These are phyloP conservation scores for Marsdenia floribunda DNA, from an alignment of 257 asterid species.

Conservation along the genomic window DNA sequence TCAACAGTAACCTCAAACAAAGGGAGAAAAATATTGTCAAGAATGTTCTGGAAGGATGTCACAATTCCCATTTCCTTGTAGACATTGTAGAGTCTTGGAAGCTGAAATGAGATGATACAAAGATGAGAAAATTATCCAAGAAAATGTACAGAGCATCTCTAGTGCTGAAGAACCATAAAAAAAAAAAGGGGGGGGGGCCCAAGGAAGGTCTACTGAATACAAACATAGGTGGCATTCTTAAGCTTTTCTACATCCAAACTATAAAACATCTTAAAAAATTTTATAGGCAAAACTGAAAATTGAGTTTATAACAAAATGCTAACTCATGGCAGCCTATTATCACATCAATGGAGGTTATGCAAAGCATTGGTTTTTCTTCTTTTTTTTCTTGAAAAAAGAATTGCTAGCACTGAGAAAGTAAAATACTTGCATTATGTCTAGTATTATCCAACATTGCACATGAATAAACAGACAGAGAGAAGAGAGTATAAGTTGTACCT, in stretches of 20 bases:
- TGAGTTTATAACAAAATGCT: background rate
- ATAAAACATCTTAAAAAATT: background rate
- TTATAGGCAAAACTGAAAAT: background rate
- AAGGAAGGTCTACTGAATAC: background rate
- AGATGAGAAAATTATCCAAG: slow-evolving; percentile 1
- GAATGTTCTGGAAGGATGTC: slow-evolving; percentile 96
- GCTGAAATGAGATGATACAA: slow-evolving; percentile 37
- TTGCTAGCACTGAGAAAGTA: background rate
- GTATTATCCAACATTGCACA: background rate
- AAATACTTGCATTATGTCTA: background rate
- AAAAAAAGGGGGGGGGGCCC: too few species aligned
- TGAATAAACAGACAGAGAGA: too few species aligned
- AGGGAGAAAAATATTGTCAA: slow-evolving; percentile 91
- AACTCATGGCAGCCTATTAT: background rate
- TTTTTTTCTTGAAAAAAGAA: too few species aligned
- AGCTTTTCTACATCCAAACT: background rate
- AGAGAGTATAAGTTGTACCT: background rate
- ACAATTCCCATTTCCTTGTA: slow-evolving; percentile 99
- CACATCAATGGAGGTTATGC: background rate
- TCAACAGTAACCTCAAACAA: slow-evolving; percentile 91
- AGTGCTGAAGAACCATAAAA: background rate
- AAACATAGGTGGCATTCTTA: background rate
- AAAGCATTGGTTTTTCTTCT: background rate
- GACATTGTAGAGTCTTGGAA: slow-evolving; percentile 92
- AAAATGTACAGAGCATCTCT: too few species aligned